These are phyloP conservation scores for Tolypocladium cylindrosporum DNA, from an alignment of 2,329 filamentous ascomycete species.

Conservation along the genomic window DNA sequence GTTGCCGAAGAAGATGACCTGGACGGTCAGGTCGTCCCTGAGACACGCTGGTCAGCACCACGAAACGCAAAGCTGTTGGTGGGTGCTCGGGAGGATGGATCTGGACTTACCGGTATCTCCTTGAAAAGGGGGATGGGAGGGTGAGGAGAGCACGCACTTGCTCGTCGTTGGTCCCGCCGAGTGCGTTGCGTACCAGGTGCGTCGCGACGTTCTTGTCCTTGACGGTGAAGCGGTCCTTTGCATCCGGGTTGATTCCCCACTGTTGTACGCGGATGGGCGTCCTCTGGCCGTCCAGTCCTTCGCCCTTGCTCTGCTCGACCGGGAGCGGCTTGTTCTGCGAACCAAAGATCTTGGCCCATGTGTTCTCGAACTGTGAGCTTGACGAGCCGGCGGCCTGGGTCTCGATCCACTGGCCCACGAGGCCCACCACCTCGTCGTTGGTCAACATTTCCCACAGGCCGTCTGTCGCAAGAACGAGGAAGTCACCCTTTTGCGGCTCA, in stretches of 20 bases:
- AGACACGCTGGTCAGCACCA: not conserved
- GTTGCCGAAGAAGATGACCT: slow-evolving; percentile 97
- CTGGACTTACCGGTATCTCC: slow-evolving; percentile 65
- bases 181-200: slow-evolving; percentile 86
- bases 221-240: slow-evolving; percentile 78
- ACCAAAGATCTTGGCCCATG: slow-evolving; percentile 58
- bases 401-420: slow-evolving; percentile 96
- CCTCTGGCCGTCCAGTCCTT: slow-evolving; percentile 58
- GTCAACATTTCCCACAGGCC: slow-evolving; percentile 99
- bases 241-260: slow-evolving; percentile 70
- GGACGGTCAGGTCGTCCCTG: slow-evolving; percentile 90
- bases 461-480: slow-evolving; percentile 92
- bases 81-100: not conserved
- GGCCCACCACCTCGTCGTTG: slow-evolving; percentile 93
- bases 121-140: slow-evolving; percentile 79
- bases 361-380: slow-evolving; percentile 57
- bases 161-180: slow-evolving; percentile 87
- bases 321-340: slow-evolving; percentile 50
- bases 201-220: slow-evolving; percentile 95
- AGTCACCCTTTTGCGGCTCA: slow-evolving; percentile 81
- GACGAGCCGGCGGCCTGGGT: slow-evolving; percentile 46
- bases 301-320: slow-evolving; percentile 54
- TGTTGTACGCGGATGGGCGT: slow-evolving; percentile 83
- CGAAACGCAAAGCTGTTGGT: not conserved
- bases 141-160: slow-evolving; percentile 90